Conservation (phyloP, 208 protist genomes). For the Wallacemonas sp. region DNA sequence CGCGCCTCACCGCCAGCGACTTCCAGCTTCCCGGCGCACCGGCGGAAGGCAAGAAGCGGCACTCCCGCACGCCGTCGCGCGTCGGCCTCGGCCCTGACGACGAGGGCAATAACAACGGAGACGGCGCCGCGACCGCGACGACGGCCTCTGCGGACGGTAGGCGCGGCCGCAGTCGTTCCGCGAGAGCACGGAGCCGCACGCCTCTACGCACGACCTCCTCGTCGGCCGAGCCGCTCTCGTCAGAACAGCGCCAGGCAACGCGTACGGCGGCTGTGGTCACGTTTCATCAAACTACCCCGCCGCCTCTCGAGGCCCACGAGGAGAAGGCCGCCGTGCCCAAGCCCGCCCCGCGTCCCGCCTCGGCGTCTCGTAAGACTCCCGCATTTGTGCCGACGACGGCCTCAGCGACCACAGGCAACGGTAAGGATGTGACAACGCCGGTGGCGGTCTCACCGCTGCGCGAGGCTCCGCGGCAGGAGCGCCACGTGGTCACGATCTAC, state of each 20-base stretch:
- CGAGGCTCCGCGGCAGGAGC: background rate
- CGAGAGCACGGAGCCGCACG: background rate
- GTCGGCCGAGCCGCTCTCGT: background rate
- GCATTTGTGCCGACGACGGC: background rate
- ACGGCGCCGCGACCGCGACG: background rate
- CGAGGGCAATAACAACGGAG: background rate
- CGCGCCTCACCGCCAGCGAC: background rate
- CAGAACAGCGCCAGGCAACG: background rate
- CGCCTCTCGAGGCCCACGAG: background rate
- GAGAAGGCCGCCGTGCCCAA: no score
- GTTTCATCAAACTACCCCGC: background rate
- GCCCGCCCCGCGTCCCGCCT: no score
- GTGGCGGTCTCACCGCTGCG: constrained; percentile 1
- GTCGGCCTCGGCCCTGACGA: background rate
- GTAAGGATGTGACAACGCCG: no score
- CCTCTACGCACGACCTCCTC: background rate
- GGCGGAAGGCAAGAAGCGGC: background rate
- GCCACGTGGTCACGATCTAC: constrained; percentile 34
- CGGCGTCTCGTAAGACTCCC: background rate
- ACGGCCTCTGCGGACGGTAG: no score
- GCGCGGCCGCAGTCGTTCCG: background rate
- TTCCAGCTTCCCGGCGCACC: background rate
- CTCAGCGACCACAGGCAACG: background rate
- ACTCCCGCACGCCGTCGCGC: background rate
- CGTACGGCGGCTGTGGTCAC: background rate